phyloP scores from a whole-genome alignment of 371 early-diverging fungal species.

The Rhizopus stolonifer region DNA sequence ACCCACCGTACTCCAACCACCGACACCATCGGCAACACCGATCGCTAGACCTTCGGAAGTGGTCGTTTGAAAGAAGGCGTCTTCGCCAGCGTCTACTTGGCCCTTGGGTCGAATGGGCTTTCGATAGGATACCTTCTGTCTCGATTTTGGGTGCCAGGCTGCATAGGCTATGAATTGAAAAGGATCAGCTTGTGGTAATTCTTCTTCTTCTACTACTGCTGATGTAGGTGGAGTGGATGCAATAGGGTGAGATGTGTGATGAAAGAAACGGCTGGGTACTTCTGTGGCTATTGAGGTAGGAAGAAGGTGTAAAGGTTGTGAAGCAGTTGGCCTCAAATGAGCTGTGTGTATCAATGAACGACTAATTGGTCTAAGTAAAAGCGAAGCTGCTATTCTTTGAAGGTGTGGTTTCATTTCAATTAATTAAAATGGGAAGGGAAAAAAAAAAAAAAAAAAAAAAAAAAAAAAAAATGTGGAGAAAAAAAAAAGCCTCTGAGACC shows the following conservation, averaged over 20 bases:
- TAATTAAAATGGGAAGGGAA: neutral
- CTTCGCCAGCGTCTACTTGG: constrained; percentile 73
- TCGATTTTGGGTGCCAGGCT: constrained; percentile 52
- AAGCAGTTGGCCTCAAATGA: constrained; percentile 1
- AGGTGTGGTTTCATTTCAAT: constrained; percentile 20
- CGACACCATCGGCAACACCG: constrained; percentile 73
- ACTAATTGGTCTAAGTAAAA: constrained; percentile 13
- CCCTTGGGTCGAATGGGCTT: constrained; percentile 38
- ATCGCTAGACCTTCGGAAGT: constrained; percentile 60
- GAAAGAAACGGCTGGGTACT: too few species aligned
- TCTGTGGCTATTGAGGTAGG: too few species aligned
- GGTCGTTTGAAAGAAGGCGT: constrained; percentile 66
- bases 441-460: neutral
- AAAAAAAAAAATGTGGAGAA: neutral
- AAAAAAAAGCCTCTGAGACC: too few species aligned
- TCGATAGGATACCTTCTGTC: constrained; percentile 45
- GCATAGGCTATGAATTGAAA: constrained; percentile 49
- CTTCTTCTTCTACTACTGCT: neutral
- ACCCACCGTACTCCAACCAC: constrained; percentile 65
- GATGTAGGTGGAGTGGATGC: neutral
- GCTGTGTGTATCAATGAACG: constrained; percentile 5
- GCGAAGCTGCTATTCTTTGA: constrained; percentile 25
- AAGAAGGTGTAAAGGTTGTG: too few species aligned
- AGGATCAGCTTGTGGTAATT: constrained; percentile 2
- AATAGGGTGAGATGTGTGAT: neutral